Conservation (phyloP, 331 rosid genomes). For the Malus hybrid region DNA sequence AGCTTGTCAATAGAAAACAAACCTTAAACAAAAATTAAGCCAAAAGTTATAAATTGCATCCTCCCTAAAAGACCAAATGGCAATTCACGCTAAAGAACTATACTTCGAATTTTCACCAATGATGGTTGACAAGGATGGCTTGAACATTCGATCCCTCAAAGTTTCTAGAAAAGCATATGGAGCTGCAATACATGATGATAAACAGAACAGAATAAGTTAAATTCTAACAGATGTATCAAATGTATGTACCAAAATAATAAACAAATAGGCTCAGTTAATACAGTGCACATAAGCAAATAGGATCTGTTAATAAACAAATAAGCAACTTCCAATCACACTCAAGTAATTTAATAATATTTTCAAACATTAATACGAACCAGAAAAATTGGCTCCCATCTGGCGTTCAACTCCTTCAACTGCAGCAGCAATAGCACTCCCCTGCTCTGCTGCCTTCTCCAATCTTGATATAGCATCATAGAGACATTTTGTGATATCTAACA, state of each 20-base stretch:
- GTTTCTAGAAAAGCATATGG: slow-evolving; percentile 85
- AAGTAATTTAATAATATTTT: not conserved
- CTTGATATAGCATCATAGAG: slow-evolving; percentile 93
- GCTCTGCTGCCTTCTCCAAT: slow-evolving; percentile 95
- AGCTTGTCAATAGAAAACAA: slow-evolving; percentile 31
- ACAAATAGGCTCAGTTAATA: not conserved
- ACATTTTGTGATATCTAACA: slow-evolving; percentile 88
- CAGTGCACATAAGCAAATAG: too few relatives aligned
- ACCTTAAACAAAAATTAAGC: not conserved
- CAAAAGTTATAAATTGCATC: slow-evolving; percentile 3
- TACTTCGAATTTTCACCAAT: slow-evolving; percentile 75
- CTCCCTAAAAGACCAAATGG: not conserved
- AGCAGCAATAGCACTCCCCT: slow-evolving; percentile 93
- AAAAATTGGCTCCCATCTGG: slow-evolving; percentile 55
- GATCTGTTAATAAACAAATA: too few relatives aligned
- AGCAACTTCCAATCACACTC: not conserved
- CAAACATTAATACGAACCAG: slow-evolving; percentile 46
- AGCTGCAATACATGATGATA: slow-evolving; percentile 41
- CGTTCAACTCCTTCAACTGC: slow-evolving; percentile 95
- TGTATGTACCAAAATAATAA: not conserved
- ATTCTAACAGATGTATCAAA: not conserved
- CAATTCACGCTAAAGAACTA: slow-evolving; percentile 14
- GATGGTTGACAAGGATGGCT: slow-evolving; percentile 78
- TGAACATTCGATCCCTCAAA: slow-evolving; percentile 92
- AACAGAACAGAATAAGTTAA: not conserved